phyloP scores from a whole-genome alignment of 371 early-diverging fungal genomes.

The Apophysomyces trapeziformis region DNA sequence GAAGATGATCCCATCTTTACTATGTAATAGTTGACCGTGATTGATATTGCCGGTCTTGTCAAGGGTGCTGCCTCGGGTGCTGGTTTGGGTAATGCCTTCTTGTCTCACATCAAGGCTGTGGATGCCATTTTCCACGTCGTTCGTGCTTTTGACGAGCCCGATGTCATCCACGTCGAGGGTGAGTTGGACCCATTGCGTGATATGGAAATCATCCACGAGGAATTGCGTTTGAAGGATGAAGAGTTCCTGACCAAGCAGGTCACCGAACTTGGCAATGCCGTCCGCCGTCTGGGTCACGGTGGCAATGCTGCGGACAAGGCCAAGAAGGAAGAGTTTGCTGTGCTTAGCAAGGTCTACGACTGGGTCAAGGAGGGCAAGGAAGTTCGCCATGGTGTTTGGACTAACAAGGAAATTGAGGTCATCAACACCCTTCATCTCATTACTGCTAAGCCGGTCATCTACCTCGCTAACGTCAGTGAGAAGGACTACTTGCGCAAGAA shows the following conservation, averaged over 20 bases:
- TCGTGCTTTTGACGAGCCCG: slow-evolving; percentile 89
- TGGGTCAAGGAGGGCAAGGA: slow-evolving; percentile 81
- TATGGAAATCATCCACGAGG: slow-evolving; percentile 95
- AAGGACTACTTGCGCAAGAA: slow-evolving; percentile 88
- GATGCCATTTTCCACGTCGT: slow-evolving; percentile 99
- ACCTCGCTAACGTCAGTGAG: slow-evolving; percentile 94
- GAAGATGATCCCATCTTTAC: slow-evolving; percentile 36
- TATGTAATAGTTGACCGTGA: slow-evolving; percentile 77
- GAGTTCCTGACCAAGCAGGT: slow-evolving; percentile 81
- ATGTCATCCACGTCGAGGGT: slow-evolving; percentile 96
- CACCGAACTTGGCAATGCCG: slow-evolving; percentile 63
- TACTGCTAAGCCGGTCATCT: slow-evolving; percentile 98
- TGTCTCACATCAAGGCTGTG: slow-evolving; percentile 95
- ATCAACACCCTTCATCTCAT: slow-evolving; percentile 93
- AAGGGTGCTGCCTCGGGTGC: slow-evolving; percentile 92
- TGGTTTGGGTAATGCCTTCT: slow-evolving; percentile 98
- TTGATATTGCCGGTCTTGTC: slow-evolving; percentile 99
- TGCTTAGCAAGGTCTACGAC: slow-evolving; percentile 74
- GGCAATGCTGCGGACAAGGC: slow-evolving; percentile 86
- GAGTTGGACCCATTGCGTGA: slow-evolving; percentile 95
- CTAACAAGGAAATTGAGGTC: slow-evolving; percentile 89
- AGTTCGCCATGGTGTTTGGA: slow-evolving; percentile 90
- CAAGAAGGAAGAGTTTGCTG: slow-evolving; percentile 86
- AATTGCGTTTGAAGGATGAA: slow-evolving; percentile 95
- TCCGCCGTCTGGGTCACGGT: slow-evolving; percentile 73